A percentile compares a stretch with the other conserved stretches of the same genome.
Conservation (phyloP, 176 grass and related monocot genomes). For the Miscanthus lutarioriparius region DNA sequence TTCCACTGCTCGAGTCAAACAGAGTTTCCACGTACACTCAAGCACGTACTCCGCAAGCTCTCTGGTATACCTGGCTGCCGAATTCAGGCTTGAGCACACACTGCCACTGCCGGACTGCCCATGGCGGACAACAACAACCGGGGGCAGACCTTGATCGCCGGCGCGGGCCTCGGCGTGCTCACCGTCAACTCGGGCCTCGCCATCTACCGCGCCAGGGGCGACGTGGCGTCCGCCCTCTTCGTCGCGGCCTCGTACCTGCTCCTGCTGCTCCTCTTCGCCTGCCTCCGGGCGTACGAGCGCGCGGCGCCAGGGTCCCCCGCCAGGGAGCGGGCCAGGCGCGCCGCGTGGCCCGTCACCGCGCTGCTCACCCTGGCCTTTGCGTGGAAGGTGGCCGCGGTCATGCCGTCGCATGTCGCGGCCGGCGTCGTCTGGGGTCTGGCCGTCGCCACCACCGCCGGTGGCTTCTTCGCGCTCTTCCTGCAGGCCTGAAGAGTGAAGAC, state of each 20-base stretch:
- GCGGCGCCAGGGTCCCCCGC: neutral
- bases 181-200: neutral
- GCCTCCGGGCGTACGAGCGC: neutral
- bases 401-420: too few species aligned
- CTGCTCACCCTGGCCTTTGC: neutral
- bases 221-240: neutral
- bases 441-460: too few species aligned
- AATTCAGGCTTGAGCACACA: too few species aligned
- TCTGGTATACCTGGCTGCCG: too few species aligned
- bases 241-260: neutral
- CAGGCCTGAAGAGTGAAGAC: too few species aligned
- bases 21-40: too few species aligned
- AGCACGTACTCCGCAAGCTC: too few species aligned
- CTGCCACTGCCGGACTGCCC: neutral
- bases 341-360: neutral
- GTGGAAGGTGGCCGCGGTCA: neutral
- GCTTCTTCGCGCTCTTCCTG: too few species aligned
- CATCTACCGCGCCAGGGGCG: neutral
- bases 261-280: neutral
- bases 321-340: neutral
- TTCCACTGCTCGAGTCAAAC: too few species aligned
- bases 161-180: neutral
- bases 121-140: neutral
- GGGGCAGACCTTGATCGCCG: neutral
- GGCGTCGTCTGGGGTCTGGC: too few species aligned